These are phyloP conservation scores for Chenopodium quinoa DNA, from an alignment of 148 eudicot species.

Conservation along the genomic window DNA sequence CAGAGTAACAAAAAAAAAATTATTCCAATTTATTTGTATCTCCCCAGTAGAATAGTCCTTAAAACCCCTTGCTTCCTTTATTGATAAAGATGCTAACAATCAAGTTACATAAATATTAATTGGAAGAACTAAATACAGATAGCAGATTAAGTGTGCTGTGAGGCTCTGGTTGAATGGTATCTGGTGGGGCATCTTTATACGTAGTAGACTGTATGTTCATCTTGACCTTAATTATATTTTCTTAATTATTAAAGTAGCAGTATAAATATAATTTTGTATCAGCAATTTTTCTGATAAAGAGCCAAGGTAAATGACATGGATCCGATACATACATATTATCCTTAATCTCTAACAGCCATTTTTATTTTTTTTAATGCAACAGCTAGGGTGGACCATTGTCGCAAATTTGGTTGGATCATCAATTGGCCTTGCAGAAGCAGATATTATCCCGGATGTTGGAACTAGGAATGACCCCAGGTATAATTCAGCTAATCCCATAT, in stretches of 20 bases:
- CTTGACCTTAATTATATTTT: not conserved
- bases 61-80: not conserved
- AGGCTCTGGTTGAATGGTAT: not conserved
- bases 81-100: not conserved
- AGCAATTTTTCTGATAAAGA: not conserved
- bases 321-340: constrained; percentile 3
- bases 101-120: not conserved
- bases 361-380: constrained; percentile 19
- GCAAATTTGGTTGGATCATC: constrained; percentile 88
- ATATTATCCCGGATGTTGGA: constrained; percentile 83
- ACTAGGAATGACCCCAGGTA: constrained; percentile 99
- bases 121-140: not conserved
- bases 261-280: not conserved
- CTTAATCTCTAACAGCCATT: constrained; percentile 1
- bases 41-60: not conserved
- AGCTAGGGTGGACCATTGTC: constrained; percentile 99
- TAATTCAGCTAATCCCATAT: constrained; percentile 3
- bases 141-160: not conserved
- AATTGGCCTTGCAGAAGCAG: constrained; percentile 72
- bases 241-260: not conserved
- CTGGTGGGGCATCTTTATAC: not conserved
- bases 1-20: too few species aligned
- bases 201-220: not conserved
- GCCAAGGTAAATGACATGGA: not conserved
- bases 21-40: not conserved